Evolutionary conservation across 2,329 filamentous ascomycete species (phyloP).

Genomic region (Diaporthe helianthi): DNA sequence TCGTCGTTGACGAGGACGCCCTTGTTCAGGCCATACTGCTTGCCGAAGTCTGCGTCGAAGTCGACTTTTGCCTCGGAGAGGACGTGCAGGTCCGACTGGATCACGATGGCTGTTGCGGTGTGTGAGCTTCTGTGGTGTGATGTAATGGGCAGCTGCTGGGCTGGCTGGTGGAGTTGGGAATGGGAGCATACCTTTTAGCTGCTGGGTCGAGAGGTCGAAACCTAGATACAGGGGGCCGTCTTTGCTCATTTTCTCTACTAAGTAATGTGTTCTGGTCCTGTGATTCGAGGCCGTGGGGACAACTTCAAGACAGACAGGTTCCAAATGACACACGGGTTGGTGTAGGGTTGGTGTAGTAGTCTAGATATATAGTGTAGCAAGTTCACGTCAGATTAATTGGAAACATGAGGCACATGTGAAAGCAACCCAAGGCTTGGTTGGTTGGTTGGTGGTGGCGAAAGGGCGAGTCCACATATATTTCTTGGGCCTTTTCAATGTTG

Average conservation of each 20-base stretch:
- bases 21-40: slow-evolving; percentile 81
- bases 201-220: slow-evolving; percentile 95
- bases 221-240: slow-evolving; percentile 79
- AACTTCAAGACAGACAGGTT: neutral
- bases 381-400: neutral
- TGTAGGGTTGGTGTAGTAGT: no score
- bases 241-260: slow-evolving; percentile 35
- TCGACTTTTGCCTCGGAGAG: slow-evolving; percentile 89
- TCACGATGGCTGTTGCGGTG: slow-evolving; percentile 71
- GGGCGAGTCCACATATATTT: slow-evolving; percentile 15
- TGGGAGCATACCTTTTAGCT: slow-evolving; percentile 74
- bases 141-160: neutral
- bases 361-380: neutral
- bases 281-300: neutral
- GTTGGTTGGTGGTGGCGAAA: slow-evolving; percentile 11
- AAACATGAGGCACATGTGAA: slow-evolving; percentile 9
- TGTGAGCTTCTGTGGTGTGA: slow-evolving; percentile 17
- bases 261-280: neutral
- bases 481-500: neutral
- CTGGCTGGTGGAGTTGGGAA: neutral
- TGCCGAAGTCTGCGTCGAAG: slow-evolving; percentile 83
- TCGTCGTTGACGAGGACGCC: slow-evolving; percentile 83
- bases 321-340: neutral
- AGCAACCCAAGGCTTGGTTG: neutral
- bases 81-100: slow-evolving; percentile 82